Percentiles rank a stretch among this genome's conserved stretches.
Conservation (phyloP, 2,329 filamentous ascomycete species). For the Xylariaceae sp. region DNA sequence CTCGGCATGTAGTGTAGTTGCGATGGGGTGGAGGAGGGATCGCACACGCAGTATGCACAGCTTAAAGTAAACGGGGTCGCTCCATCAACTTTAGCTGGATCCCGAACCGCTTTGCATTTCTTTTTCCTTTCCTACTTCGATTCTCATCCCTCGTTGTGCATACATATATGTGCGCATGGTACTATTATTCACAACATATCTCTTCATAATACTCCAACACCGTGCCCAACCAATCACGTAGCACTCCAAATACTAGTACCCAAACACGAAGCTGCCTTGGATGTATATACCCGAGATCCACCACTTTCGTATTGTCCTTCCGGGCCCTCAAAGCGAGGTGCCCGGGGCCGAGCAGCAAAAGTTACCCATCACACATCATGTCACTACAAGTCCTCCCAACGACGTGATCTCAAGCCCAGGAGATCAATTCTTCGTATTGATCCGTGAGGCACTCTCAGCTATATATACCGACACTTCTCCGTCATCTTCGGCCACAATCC, state of each 20-base stretch:
- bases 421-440: constrained; percentile 11
- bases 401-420: constrained; percentile 1
- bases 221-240: constrained; percentile 16
- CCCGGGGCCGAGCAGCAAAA: constrained; percentile 7
- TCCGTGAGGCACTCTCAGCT: constrained; percentile 1
- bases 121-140: neutral
- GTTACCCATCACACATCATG: neutral
- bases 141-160: neutral
- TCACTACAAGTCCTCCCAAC: constrained; percentile 6
- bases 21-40: constrained; percentile 7
- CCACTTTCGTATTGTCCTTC: constrained; percentile 5
- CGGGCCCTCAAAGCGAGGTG: constrained; percentile 16
- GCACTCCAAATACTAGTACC: constrained; percentile 3
- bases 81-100: constrained; percentile 4
- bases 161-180: neutral
- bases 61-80: constrained; percentile 17
- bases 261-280: constrained; percentile 14
- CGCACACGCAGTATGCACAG: constrained; percentile 9
- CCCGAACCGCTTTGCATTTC: neutral
- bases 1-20: constrained; percentile 12
- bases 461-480: neutral
- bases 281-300: constrained; percentile 30
- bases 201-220: neutral
- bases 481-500: neutral
- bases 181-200: constrained; percentile 7